Percentiles rank a stretch among this genome's conserved stretches.
These are phyloP conservation scores for Rhizophagus sp. DNA, from an alignment of 192 early-diverging fungal species.

Conservation along the genomic window DNA sequence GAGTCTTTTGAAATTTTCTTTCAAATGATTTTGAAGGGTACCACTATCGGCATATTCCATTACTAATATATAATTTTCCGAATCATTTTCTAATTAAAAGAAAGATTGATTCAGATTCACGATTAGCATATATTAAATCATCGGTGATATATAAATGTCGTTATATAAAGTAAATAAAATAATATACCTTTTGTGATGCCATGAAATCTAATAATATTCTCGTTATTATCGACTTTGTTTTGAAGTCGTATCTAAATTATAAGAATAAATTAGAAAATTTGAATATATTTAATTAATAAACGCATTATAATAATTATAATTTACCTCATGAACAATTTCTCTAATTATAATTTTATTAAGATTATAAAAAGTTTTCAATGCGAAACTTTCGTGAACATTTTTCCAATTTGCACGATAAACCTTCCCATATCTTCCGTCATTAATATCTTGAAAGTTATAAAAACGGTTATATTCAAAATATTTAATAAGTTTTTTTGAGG, in stretches of 20 bases:
- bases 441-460: not conserved
- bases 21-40: not conserved
- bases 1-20: not conserved
- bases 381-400: not conserved
- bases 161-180: too few relatives aligned
- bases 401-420: not conserved
- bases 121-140: too few relatives aligned
- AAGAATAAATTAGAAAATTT: too few relatives aligned
- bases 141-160: too few relatives aligned
- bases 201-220: not conserved
- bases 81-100: not conserved
- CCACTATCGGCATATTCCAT: not conserved
- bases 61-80: not conserved
- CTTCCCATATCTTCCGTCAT: not conserved
- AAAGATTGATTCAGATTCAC: not conserved
- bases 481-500: not conserved
- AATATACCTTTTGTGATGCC: not conserved
- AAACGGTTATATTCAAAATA: not conserved
- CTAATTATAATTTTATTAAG: not conserved
- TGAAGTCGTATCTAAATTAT: too few relatives aligned
- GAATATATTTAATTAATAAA: too few relatives aligned
- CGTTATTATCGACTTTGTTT: fast-evolving
- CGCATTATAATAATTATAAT: too few relatives aligned
- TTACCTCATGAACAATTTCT: not conserved
- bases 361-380: not conserved